Evolutionary conservation across 495 filamentous ascomycete genomes (phyloP).

Genomic region (Penicillium dipodomyicola): DNA sequence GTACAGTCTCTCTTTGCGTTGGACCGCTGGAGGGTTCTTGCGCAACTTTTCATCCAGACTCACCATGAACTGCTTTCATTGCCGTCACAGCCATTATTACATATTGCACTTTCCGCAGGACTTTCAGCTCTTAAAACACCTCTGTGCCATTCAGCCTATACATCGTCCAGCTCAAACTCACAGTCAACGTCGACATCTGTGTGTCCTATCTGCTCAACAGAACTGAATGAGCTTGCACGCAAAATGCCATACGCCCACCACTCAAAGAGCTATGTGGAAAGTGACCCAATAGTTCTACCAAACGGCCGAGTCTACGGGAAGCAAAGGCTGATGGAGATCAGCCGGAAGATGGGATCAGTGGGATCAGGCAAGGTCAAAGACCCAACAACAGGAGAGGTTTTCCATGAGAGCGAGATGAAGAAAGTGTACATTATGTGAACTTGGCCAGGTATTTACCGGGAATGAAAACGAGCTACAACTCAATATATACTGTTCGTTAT

Average conservation of each 20-base stretch:
- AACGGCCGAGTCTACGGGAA: conserved; percentile 85
- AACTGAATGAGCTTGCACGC: conserved; percentile 86
- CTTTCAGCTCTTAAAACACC: conserved; percentile 95
- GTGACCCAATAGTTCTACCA: conserved; percentile 79
- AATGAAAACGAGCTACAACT: not conserved
- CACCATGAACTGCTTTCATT: conserved; percentile 86
- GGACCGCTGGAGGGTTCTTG: conserved; percentile 70
- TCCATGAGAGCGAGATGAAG: conserved; percentile 58
- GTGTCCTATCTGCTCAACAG: conserved; percentile 93
- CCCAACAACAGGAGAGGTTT: conserved; percentile 71
- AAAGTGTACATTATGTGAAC: conserved; percentile 84
- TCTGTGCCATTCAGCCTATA: conserved; percentile 74
- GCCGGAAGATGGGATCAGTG: conserved; percentile 57
- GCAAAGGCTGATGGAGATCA: conserved; percentile 69
- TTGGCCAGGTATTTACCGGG: not conserved
- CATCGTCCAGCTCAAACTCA: conserved; percentile 57
- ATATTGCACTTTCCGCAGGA: conserved; percentile 87
- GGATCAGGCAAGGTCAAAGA: conserved; percentile 70
- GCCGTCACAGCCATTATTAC: conserved; percentile 78
- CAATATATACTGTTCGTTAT: not conserved
- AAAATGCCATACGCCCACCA: conserved; percentile 93
- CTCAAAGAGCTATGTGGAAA: conserved; percentile 85
- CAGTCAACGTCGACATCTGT: conserved; percentile 61
- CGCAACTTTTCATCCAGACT: conserved; percentile 79
- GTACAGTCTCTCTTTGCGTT: conserved; percentile 67